Conservation (phyloP, 2,329 filamentous ascomycete genomes). For the Hypoxylon sp. region DNA sequence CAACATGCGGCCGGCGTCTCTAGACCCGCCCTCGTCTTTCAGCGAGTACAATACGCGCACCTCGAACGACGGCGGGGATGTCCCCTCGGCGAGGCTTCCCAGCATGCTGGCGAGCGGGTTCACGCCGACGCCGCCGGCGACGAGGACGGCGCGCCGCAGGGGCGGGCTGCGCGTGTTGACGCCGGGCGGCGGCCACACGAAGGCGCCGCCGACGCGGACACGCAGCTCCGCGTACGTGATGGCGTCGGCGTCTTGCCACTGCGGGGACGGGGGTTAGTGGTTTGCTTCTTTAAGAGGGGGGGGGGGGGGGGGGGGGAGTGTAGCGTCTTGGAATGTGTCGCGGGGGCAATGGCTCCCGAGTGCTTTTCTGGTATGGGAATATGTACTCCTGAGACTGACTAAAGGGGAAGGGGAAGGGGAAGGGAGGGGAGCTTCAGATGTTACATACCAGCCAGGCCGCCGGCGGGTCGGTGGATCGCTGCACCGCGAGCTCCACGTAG, state of each 20-base stretch:
- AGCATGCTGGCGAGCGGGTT: constrained; percentile 83
- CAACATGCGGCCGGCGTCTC: constrained; percentile 50
- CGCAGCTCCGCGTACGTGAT: constrained; percentile 67
- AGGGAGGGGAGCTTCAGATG: too few species aligned
- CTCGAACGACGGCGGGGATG: constrained; percentile 42
- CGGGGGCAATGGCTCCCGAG: too few species aligned
- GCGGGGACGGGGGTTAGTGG: too few species aligned
- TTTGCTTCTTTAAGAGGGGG: too few species aligned
- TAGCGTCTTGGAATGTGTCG: too few species aligned
- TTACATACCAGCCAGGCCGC: constrained; percentile 81
- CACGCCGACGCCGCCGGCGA: constrained; percentile 84
- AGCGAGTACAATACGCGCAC: constrained; percentile 72
- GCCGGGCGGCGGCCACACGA: constrained; percentile 75
- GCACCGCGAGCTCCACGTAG: constrained; percentile 81
- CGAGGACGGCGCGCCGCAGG: constrained; percentile 71
- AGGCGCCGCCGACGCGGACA: constrained; percentile 81
- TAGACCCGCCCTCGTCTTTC: constrained; percentile 43
- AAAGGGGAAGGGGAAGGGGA: too few species aligned
- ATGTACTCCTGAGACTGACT: too few species aligned
- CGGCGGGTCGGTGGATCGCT: constrained; percentile 70
- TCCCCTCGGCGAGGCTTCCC: constrained; percentile 61
- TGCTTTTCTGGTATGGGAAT: too few species aligned
- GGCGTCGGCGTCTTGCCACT: constrained; percentile 64
- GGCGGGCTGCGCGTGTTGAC: constrained; percentile 54
- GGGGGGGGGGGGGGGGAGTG: too few species aligned